Evolutionary conservation across 176 grass and related monocot genomes (phyloP).

Genomic region (Carex parvula): DNA sequence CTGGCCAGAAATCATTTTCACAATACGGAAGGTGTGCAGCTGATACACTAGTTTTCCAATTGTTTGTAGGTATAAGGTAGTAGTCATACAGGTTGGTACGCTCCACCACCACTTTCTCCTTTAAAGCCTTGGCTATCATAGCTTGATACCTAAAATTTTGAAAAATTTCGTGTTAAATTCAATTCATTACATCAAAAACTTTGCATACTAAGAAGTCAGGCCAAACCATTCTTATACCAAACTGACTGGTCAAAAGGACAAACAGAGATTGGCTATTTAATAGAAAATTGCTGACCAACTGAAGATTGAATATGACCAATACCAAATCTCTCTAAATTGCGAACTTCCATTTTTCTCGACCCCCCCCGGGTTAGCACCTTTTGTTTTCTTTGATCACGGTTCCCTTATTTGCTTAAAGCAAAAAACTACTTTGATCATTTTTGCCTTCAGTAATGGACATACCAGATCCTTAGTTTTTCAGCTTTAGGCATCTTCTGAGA

Average conservation of each 20-base stretch:
- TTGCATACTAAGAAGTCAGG: background rate
- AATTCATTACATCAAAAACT: background rate
- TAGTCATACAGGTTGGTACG: slow-evolving; percentile 69
- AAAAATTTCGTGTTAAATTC: background rate
- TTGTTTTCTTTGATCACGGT: no score
- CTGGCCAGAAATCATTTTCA: slow-evolving; percentile 94
- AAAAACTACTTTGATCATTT: background rate
- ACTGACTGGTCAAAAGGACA: background rate
- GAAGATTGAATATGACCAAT: background rate
- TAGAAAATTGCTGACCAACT: background rate
- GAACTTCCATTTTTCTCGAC: background rate
- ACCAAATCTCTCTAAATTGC: background rate
- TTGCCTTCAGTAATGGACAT: background rate
- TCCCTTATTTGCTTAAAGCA: no score
- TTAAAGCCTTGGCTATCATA: slow-evolving; percentile 69
- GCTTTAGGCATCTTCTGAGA: slow-evolving; percentile 88
- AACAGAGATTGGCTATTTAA: background rate
- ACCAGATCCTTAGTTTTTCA: slow-evolving; percentile 91
- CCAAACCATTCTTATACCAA: background rate
- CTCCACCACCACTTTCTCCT: slow-evolving; percentile 72
- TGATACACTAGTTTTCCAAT: slow-evolving; percentile 72
- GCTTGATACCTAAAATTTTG: slow-evolving; percentile 71
- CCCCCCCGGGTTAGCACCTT: no score
- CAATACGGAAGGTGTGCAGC: slow-evolving; percentile 83
- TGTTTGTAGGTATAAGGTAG: slow-evolving; percentile 61